Conservation (phyloP, 148 eudicot genomes). For the Vaccinium myrtillus region DNA sequence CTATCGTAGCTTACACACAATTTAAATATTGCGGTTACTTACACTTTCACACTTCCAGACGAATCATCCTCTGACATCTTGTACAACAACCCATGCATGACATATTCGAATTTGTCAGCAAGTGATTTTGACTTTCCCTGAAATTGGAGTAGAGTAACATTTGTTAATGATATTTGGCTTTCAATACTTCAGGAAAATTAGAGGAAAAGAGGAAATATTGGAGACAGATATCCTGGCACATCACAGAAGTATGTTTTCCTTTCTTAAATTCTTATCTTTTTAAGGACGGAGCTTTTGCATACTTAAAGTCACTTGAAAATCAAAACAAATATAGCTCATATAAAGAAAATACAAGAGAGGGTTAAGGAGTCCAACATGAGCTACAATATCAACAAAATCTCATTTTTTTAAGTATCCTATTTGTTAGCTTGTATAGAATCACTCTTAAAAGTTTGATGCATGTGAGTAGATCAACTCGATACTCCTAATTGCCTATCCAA, state of each 20-base stretch:
- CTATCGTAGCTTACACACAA: background rate
- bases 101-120: slow-evolving; percentile 90
- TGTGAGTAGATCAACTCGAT: background rate
- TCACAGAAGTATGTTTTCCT: background rate
- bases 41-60: slow-evolving; percentile 1
- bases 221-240: background rate
- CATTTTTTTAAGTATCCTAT: background rate
- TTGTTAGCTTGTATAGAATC: background rate
- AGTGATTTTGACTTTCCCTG: slow-evolving; percentile 73
- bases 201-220: background rate
- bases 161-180: background rate
- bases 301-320: background rate
- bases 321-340: background rate
- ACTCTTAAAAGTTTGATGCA: background rate
- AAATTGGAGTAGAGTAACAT: slow-evolving; percentile 20
- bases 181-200: background rate
- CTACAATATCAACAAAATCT: background rate
- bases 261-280: background rate
- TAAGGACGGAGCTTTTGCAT: background rate
- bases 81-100: slow-evolving; percentile 85
- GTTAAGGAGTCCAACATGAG: background rate
- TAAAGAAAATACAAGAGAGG: background rate
- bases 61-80: slow-evolving; percentile 51
- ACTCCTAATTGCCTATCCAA: background rate
- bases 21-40: background rate